A percentile compares a stretch with the other conserved stretches of the same genome.
These are phyloP conservation scores for Podospora tetraspora DNA, from an alignment of 495 filamentous ascomycete genomes.

Conservation along the genomic window DNA sequence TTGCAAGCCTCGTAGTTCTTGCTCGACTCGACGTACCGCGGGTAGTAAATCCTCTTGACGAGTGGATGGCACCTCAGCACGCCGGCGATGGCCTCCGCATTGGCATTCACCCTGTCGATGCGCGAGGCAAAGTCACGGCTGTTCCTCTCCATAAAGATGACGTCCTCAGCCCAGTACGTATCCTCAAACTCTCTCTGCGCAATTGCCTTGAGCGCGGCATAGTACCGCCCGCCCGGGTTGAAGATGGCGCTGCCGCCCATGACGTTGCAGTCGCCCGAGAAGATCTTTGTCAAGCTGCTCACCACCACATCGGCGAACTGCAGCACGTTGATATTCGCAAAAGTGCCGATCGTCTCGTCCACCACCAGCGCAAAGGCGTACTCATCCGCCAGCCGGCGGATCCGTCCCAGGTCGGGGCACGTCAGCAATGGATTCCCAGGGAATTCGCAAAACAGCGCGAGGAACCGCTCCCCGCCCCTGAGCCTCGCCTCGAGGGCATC, in stretches of 20 bases:
- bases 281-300: conserved; percentile 92
- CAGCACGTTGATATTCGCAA: conserved; percentile 90
- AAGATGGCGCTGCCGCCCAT: conserved; percentile 90
- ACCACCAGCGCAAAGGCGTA: conserved; percentile 89
- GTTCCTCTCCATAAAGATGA: conserved; percentile 91
- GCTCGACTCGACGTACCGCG: conserved; percentile 66
- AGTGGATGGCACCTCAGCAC: conserved; percentile 49
- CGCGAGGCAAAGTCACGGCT: conserved; percentile 84
- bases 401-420: conserved; percentile 75
- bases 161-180: conserved; percentile 88
- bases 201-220: conserved; percentile 57
- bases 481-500: conserved; percentile 78
- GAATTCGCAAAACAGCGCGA: conserved; percentile 90
- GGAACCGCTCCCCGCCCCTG: conserved; percentile 65
- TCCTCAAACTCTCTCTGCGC: conserved; percentile 70
- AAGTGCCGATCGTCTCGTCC: conserved; percentile 95
- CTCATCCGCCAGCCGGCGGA: conserved; percentile 69
- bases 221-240: conserved; percentile 73
- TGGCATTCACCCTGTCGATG: conserved; percentile 77
- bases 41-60: conserved; percentile 84
- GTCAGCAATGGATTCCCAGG: conserved; percentile 87
- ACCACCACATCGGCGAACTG: conserved; percentile 86
- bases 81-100: conserved; percentile 76
- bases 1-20: conserved; percentile 73
- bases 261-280: conserved; percentile 95